Evolutionary conservation across 2,329 filamentous ascomycete genomes (phyloP).

Genomic region (Metarhizium album): DNA sequence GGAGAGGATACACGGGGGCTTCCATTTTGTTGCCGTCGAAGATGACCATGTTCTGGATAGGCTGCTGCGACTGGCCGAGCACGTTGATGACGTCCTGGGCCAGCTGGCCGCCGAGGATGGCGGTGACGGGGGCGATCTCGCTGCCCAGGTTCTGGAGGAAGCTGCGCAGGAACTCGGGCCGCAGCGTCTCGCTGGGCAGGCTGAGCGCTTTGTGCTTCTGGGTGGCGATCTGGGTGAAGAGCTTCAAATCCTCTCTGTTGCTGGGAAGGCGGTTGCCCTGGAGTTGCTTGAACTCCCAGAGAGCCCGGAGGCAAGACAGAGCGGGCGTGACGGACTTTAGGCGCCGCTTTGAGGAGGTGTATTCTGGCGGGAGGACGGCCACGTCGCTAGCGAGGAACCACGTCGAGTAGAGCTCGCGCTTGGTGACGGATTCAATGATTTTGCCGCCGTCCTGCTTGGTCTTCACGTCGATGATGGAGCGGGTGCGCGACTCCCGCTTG

Average conservation of each 20-base stretch:
- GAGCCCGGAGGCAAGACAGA: constrained; percentile 73
- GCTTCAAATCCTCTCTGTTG: constrained; percentile 54
- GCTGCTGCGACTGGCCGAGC: constrained; percentile 80
- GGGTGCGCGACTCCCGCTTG: constrained; percentile 62
- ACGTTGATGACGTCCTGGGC: constrained; percentile 98
- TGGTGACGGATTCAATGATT: constrained; percentile 75
- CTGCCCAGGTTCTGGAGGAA: constrained; percentile 81
- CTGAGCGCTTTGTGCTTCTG: constrained; percentile 67
- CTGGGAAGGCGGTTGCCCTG: constrained; percentile 43
- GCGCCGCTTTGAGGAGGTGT: constrained; percentile 54
- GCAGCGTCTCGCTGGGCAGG: constrained; percentile 56
- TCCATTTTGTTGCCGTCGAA: constrained; percentile 79
- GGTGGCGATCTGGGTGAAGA: constrained; percentile 68
- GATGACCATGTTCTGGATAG: constrained; percentile 87
- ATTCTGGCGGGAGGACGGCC: constrained; percentile 60
- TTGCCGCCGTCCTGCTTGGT: constrained; percentile 59
- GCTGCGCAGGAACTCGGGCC: constrained; percentile 61
- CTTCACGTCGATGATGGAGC: constrained; percentile 61
- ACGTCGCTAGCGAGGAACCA: constrained; percentile 73
- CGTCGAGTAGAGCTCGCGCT: constrained; percentile 82
- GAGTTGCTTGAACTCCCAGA: constrained; percentile 68
- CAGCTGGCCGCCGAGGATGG: constrained; percentile 80
- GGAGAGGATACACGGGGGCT: constrained; percentile 70
- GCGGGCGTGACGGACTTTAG: constrained; percentile 70
- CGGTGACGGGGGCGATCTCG: constrained; percentile 78